Conservation (phyloP, 257 asterid species). For the Datura wrightii region DNA sequence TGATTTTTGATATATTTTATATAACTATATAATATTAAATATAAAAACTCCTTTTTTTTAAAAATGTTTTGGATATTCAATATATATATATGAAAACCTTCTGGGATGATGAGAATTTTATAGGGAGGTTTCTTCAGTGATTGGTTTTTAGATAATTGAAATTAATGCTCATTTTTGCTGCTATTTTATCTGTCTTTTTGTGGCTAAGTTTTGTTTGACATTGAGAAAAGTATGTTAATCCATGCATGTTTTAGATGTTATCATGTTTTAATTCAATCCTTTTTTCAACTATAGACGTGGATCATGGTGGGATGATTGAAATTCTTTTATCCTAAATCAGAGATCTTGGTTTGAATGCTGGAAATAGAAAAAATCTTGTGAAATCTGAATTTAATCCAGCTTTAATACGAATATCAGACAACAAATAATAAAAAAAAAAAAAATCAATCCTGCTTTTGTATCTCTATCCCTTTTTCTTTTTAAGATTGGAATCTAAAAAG, state of each 20-base stretch:
- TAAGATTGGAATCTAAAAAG: too few relatives aligned
- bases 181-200: neutral
- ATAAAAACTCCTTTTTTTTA: neutral
- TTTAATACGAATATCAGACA: too few relatives aligned
- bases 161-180: neutral
- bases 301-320: too few relatives aligned
- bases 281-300: too few relatives aligned
- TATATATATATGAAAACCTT: neutral
- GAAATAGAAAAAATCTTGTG: too few relatives aligned
- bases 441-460: too few relatives aligned
- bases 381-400: too few relatives aligned
- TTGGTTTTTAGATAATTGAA: conserved; percentile 8
- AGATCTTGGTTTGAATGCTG: too few relatives aligned
- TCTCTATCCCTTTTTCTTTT: neutral
- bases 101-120: neutral
- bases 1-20: neutral
- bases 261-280: neutral
- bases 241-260: neutral
- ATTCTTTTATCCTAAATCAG: too few relatives aligned
- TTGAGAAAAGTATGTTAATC: neutral
- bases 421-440: too few relatives aligned
- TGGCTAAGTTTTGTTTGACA: neutral
- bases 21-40: neutral
- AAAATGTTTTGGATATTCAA: neutral
- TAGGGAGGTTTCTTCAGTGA: conserved; percentile 6